Base-by-base conservation (phyloP, 148 eudicot species). In the Suaeda aralocaspica region DNA sequence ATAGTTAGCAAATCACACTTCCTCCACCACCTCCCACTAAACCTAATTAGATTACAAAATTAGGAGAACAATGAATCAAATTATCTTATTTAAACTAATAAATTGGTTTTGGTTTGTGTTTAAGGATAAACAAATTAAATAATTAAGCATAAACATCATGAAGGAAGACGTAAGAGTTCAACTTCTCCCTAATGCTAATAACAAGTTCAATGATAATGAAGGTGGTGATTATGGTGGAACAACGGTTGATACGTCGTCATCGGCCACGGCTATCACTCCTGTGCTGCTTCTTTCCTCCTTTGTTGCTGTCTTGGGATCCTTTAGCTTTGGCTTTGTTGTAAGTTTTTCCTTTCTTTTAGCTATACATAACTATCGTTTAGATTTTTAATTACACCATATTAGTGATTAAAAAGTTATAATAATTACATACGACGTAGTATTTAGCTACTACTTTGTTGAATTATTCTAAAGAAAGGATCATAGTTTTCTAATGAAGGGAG, bases 311-410 rank as follows among this genome's bases (percentile, higher is more conserved):
- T 26, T 52, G 52, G 76, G 69, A 41, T 72, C 76, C 3, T 66
- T 72, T 24, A 51, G 69, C 50, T 51, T 41, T 25, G 69, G 76
- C 28, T 41, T 25, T 14, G 60, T 42, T 53, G 76, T 72, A 55
- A 72, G 53, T 62, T 60, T n/a, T 9, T 42, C 29, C 9, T 6
- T 49, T 2, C n/a, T n/a, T n/a, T n/a, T n/a, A n/a, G n/a, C n/a
- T n/a, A n/a, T n/a, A n/a, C n/a, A n/a, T n/a, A n/a, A n/a, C n/a
- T n/a, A n/a, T n/a, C n/a, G n/a, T n/a, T n/a, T n/a, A n/a, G n/a
- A n/a, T n/a, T n/a, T n/a, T n/a, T n/a, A n/a, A n/a, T n/a, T n/a
- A n/a, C n/a, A n/a, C n/a, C n/a, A n/a, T n/a, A n/a, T n/a, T n/a
- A n/a, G n/a, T n/a, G n/a, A n/a, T n/a, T n/a, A n/a, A n/a, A n/a